Evolutionary conservation across 805 yeast genomes (phyloP), one percentile per base, ranked within the genome.

Genomic region (Saccharomycopsis oosterbeekiorum): DNA sequence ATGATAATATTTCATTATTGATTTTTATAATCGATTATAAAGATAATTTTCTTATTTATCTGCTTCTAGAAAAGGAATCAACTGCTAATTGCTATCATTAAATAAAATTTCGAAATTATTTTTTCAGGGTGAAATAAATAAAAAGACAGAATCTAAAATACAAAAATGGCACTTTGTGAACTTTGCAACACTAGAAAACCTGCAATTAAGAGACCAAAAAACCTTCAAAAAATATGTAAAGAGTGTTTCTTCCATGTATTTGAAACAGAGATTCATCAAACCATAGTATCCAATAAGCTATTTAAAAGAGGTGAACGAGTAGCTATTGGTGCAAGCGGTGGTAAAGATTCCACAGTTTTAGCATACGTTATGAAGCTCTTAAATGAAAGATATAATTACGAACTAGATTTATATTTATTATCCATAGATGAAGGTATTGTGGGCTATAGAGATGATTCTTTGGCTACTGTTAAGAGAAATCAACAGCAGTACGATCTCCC

Each of bases 261-360:
- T 73, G 99, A 94, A 74, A 88, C 96, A 0, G 99, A 94, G 71
- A 88, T 94, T 65, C 99, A 94, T 75, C 82, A 90, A 67, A 93
- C 99, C 1, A 93, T 94, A 55, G 76, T 79, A 14, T 76, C 81
- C 41, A 85, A 86, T 59, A 76, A 82, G 0, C 78, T 94, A 56
- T 94, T 94, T 68, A 71, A 82, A 26, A 78, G 75, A 0, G 98
- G 98, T 15, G 99, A 94, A 69, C 80, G 76, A 34, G 92, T 94
- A 1, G 99, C 98, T 17, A 92, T 94, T 26, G 99, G 99, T 17
- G 99, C 99, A 0, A 89, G 97, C 0, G 99, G 99, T 29, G 99
- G 99, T 59, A 94, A 94, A 69, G 99, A 94, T 71, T 89, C 97
- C 4, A 94, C 99, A 0, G 99, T 94, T 0, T 75, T 94, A 37